phyloP scores from a whole-genome alignment of 2,329 filamentous ascomycete genomes.

The Penicillium griseofulvum region DNA sequence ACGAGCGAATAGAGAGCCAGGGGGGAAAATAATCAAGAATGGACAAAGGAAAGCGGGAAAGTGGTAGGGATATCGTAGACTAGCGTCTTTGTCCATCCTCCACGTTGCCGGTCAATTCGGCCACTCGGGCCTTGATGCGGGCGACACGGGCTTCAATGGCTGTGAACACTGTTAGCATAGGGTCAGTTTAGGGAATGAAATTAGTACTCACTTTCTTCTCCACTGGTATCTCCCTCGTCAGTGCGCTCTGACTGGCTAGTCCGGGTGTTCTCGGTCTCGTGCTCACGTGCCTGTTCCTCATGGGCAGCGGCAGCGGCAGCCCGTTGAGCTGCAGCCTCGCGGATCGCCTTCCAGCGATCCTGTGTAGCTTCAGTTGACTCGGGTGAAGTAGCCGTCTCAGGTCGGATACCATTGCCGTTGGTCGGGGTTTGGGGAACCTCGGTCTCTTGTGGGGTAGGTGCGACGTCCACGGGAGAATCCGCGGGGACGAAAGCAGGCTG shows the following conservation, averaged over 20 bases:
- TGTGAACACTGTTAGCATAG: slow-evolving; percentile 41
- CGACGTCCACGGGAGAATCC: slow-evolving; percentile 37
- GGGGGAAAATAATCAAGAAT: neutral
- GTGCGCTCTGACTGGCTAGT: slow-evolving; percentile 58
- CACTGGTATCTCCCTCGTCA: slow-evolving; percentile 87
- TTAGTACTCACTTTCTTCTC: slow-evolving; percentile 78
- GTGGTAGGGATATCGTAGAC: neutral
- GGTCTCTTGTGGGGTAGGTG: slow-evolving; percentile 18
- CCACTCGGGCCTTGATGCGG: slow-evolving; percentile 95
- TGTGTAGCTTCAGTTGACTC: slow-evolving; percentile 34
- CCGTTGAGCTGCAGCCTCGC: slow-evolving; percentile 87
- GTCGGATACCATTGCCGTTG: slow-evolving; percentile 14
- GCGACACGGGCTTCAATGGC: slow-evolving; percentile 95
- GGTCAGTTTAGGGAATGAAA: slow-evolving; percentile 2
- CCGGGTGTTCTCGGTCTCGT: slow-evolving; percentile 60
- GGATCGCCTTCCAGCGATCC: slow-evolving; percentile 93
- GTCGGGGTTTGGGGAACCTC: slow-evolving; percentile 18
- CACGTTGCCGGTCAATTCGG: slow-evolving; percentile 85
- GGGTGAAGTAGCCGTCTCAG: slow-evolving; percentile 7
- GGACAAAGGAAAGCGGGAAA: neutral
- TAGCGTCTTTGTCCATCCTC: slow-evolving; percentile 47
- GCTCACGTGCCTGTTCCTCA: neutral
- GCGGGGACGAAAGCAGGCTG: slow-evolving; percentile 78
- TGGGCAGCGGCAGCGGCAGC: slow-evolving; percentile 57
- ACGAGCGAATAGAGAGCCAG: slow-evolving; percentile 10